Evolutionary conservation across 208 protist species (phyloP), one percentile per base, ranked within the genome.

Genomic region (Trypanosoma avium): DNA sequence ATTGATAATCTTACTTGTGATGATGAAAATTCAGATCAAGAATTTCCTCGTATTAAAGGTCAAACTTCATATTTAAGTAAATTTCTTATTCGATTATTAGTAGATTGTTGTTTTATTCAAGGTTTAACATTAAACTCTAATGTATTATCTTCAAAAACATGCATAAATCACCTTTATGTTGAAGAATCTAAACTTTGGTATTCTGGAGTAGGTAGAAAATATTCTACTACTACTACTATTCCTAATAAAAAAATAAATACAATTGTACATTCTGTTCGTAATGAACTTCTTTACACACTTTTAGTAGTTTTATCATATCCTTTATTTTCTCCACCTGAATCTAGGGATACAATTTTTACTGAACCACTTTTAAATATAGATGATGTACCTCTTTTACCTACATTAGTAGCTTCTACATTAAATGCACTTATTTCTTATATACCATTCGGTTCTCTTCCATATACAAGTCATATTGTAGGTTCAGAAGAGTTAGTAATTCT

Each of bases 71-170:
- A 73, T 3, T 67, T 93, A 17, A 78, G 75, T 3, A 61, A 75
- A 26, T 82, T 81, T 45, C 69, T 95, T 9, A 61, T 71, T 2
- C 79, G 84, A 69, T 68, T 81, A 35, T 66, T 95, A 26, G 82
- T 95, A 36, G 86, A 93, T 61, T 93, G 84, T 62, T 95, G 90
- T 67, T 95, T 95, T 68, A 77, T 92, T 54, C 73, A 71, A 32
- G 85, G 84, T 24, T 75, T 95, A 27, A 88, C 86, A 0, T 54
- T 93, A 22, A 56, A 49, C 0, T 52, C 52, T 8, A 13, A 36
- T 54, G 24, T 4, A 33, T 15, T n/a, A 29, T 29, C 57, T 29
- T 15, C 32, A 30, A 61, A 57, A 22, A 0, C 2, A 32, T 59
- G 26, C 33, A 22, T 29, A 82, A 70, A 64, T 19, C 82, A 86